These are phyloP conservation scores for Phytopythium oedochilum DNA, from an alignment of 352 stramenopile species.

Conservation along the genomic window DNA sequence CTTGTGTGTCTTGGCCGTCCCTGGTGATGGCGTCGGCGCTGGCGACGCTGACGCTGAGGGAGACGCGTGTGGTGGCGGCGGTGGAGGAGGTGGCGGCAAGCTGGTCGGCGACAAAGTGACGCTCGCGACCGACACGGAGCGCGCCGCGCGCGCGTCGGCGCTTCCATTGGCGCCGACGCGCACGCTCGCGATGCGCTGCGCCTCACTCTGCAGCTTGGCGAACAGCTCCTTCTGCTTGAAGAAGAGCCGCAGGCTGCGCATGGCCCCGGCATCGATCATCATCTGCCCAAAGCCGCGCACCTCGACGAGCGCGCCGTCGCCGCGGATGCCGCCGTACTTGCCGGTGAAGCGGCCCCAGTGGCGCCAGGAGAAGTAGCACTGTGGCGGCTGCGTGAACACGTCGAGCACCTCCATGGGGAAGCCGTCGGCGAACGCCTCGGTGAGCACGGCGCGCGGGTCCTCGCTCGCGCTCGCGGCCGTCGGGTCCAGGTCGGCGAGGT, in stretches of 20 bases:
- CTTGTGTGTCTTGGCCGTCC: constrained; percentile 8
- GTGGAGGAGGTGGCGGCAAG: background rate
- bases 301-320: constrained; percentile 52
- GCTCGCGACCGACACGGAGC: constrained; percentile 5
- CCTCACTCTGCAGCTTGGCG: constrained; percentile 30
- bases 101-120: background rate
- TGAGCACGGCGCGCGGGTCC: constrained; percentile 43
- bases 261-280: constrained; percentile 43
- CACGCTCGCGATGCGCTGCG: constrained; percentile 8
- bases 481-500: constrained; percentile 23
- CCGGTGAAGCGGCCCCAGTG: constrained; percentile 77
- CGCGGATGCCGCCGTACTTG: constrained; percentile 53
- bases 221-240: constrained; percentile 67
- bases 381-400: constrained; percentile 70
- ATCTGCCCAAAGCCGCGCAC: constrained; percentile 72
- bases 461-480: constrained; percentile 22
- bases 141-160: background rate
- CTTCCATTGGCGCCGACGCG: constrained; percentile 13
- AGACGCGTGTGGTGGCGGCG: background rate
- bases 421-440: constrained; percentile 63
- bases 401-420: constrained; percentile 80
- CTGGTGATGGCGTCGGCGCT: background rate
- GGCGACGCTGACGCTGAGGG: constrained; percentile 1
- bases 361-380: constrained; percentile 76
- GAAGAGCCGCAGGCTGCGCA: constrained; percentile 56